These are phyloP conservation scores for Aspergillus pseudoglaucus DNA, from an alignment of 2,329 filamentous ascomycete species.

Conservation along the genomic window DNA sequence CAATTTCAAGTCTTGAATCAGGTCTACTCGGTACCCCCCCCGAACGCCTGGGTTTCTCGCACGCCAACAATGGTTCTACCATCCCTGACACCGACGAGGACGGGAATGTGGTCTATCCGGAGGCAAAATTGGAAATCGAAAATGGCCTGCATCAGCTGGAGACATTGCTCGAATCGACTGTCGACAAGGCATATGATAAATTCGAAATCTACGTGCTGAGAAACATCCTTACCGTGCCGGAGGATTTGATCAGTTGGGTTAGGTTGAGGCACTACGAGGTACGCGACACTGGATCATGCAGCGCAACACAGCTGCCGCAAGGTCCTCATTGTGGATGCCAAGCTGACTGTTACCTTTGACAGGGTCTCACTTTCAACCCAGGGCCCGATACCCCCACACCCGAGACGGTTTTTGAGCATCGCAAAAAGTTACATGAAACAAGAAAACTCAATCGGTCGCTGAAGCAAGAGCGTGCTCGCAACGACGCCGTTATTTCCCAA, in stretches of 20 bases:
- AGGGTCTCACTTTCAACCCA: slow-evolving; percentile 34
- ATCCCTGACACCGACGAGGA: slow-evolving; percentile 44
- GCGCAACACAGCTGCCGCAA: not conserved
- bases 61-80: slow-evolving; percentile 41
- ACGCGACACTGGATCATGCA: slow-evolving; percentile 2
- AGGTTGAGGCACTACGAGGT: slow-evolving; percentile 79
- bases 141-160: slow-evolving; percentile 80
- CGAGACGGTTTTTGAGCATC: slow-evolving; percentile 64
- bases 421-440: slow-evolving; percentile 71
- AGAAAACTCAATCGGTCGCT: slow-evolving; percentile 66
- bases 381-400: slow-evolving; percentile 47
- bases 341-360: not conserved
- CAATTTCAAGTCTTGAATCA: slow-evolving; percentile 78
- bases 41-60: slow-evolving; percentile 70
- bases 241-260: slow-evolving; percentile 70
- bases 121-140: slow-evolving; percentile 68
- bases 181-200: slow-evolving; percentile 79
- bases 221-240: slow-evolving; percentile 70
- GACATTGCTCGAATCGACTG: slow-evolving; percentile 70
- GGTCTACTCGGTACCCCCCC: slow-evolving; percentile 70
- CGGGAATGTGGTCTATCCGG: slow-evolving; percentile 40
- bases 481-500: slow-evolving; percentile 62
- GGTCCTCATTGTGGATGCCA: not conserved
- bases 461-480: slow-evolving; percentile 62
- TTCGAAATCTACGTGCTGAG: slow-evolving; percentile 85